These are phyloP conservation scores for Massariosphaeria phaeospora DNA, from an alignment of 495 filamentous ascomycete species.

Conservation along the genomic window DNA sequence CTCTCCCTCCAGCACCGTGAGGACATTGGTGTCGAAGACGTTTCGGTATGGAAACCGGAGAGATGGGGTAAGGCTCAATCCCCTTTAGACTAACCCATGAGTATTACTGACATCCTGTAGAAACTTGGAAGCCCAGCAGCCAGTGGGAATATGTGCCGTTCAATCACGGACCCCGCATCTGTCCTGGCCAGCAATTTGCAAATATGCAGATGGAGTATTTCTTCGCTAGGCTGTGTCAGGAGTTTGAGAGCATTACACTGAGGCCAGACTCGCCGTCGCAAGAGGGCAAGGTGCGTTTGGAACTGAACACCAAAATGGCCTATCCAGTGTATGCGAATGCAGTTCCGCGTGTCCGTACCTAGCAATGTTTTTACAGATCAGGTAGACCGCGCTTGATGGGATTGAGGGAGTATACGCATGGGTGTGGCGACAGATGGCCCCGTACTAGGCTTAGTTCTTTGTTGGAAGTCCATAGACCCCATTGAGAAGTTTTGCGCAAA, in stretches of 20 bases:
- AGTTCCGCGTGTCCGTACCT: too few species aligned
- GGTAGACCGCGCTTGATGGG: too few species aligned
- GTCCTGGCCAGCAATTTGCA: conserved; percentile 38
- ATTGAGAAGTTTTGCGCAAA: too few species aligned
- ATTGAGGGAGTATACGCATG: too few species aligned
- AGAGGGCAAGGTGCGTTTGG: too few species aligned
- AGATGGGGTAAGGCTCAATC: conserved; percentile 14
- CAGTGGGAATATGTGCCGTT: conserved; percentile 39
- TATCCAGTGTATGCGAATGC: too few species aligned
- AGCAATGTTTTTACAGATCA: too few species aligned
- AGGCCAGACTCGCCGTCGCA: too few species aligned
- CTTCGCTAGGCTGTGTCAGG: neutral
- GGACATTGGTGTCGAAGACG: conserved; percentile 34
- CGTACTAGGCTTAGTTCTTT: too few species aligned
- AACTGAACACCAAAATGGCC: too few species aligned
- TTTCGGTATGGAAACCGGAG: conserved; percentile 34
- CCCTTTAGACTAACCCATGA: neutral
- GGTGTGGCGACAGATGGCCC: too few species aligned
- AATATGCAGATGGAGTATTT: neutral
- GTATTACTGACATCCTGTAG: neutral
- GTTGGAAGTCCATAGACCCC: too few species aligned
- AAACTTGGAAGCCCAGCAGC: conserved; percentile 6
- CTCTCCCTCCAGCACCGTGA: conserved; percentile 39
- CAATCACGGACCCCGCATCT: conserved; percentile 37
- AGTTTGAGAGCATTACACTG: conserved; percentile 2